Base-by-base conservation (phyloP, 352 stramenopile genomes). In the Peronospora destructor region DNA sequence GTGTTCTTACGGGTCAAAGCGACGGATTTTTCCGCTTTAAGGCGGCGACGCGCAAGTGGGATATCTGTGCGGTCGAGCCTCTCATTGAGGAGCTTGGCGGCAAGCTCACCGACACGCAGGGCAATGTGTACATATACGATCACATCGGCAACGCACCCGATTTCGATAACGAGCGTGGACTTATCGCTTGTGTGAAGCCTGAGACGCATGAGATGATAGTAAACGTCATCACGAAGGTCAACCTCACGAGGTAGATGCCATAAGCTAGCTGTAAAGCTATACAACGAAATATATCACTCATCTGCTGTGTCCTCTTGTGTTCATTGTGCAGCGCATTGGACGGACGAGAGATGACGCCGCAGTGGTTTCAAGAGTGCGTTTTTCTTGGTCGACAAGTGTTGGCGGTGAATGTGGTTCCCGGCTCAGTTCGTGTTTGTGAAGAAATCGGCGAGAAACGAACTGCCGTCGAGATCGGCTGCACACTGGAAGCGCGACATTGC, bases 21-120 rank as follows among this genome's bases (percentile, higher is more conserved):
- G 75, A 89, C 61, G 61, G 64, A 29, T 89, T 86, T 61, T 73
- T 87, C 43, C 73, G 78, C 34, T 83, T 85, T 52, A 78, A 77
- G 14, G 66, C 76, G 25, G 71, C 71, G 4, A 89, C 78, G 38
- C 81, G 82, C 48, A 81, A 81, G 46, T 89, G 78, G 78, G 78
- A 89, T 60, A 87, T 86, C 41, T 89, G 78, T 46, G 78, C 76
- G 1, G 59, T 86, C 6, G 78, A 89, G 59, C 71, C 78, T 19
- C 50, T 89, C 30, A 57, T 89, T 2, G 69, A 71, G 21, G 78
- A 60, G 1, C 54, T 87, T 6, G 78, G 75, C 8, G 78, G 78
- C 3, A 54, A 66, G 21, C 53, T 89, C 25, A 72, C 78, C 3
- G 72, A 87, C 53, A 73, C 77, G 38, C 51, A 71, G 14, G 78